Conservation (phyloP, 2,329 filamentous ascomycete species). For the Fusarium metavorans region DNA sequence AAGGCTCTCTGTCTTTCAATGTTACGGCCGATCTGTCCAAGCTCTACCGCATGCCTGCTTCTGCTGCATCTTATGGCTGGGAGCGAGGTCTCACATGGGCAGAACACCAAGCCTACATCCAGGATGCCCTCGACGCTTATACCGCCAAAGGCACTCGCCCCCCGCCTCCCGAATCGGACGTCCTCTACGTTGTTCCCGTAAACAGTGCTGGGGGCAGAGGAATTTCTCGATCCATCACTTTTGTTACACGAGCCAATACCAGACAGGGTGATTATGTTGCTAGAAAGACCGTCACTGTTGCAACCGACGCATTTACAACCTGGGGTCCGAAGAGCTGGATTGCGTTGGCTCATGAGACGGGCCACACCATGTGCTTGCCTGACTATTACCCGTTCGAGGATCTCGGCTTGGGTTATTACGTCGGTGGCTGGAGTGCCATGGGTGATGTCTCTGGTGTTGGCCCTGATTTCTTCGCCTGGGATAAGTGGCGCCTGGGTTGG, state of each 20-base stretch:
- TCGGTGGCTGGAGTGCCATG: conserved; percentile 55
- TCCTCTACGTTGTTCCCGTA: conserved; percentile 30
- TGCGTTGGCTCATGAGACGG: conserved; percentile 53
- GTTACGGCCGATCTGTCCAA: conserved; percentile 35
- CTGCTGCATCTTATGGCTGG: conserved; percentile 41
- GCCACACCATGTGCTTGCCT: conserved; percentile 53
- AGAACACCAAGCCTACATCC: conserved; percentile 18
- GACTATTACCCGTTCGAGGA: conserved; percentile 49
- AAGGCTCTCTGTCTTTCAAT: conserved; percentile 34
- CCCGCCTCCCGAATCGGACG: conserved; percentile 12
- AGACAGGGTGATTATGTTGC: not conserved
- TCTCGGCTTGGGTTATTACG: conserved; percentile 41
- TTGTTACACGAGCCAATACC: not conserved
- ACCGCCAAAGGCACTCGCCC: not conserved
- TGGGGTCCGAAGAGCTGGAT: conserved; percentile 47
- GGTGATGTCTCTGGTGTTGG: conserved; percentile 49
- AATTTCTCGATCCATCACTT: not conserved
- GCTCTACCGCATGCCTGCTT: conserved; percentile 45
- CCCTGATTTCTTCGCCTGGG: conserved; percentile 54
- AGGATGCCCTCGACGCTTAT: conserved; percentile 31
- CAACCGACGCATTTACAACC: conserved; percentile 44
- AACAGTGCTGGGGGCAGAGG: not conserved
- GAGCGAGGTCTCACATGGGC: conserved; percentile 4
- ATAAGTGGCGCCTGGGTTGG: conserved; percentile 56
- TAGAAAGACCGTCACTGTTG: conserved; percentile 49